Evolutionary conservation across 2,329 filamentous ascomycete species (phyloP).

Genomic region (Fusarium brevicatenulatum): DNA sequence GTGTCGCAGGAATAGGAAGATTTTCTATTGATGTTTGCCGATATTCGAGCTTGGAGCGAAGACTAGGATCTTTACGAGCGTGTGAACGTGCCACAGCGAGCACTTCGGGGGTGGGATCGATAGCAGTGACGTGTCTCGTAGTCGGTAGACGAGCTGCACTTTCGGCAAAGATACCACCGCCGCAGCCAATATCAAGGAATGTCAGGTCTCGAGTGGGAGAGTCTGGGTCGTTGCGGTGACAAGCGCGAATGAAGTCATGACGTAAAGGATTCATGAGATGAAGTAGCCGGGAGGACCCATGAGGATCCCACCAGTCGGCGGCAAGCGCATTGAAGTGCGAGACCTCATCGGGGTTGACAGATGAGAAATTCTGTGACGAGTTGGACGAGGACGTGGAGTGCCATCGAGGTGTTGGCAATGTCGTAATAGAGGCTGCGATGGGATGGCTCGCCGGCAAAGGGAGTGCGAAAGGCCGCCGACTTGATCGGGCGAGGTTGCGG

Average conservation of each 20-base stretch:
- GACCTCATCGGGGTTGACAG: constrained; percentile 88
- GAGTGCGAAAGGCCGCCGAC: constrained; percentile 8
- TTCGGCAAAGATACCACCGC: constrained; percentile 96
- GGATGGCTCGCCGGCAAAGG: constrained; percentile 11
- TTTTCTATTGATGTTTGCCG: constrained; percentile 80
- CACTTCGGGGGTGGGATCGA: constrained; percentile 81
- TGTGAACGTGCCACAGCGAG: constrained; percentile 80
- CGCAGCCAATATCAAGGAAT: constrained; percentile 94
- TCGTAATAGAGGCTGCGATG: background rate
- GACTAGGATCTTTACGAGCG: constrained; percentile 75
- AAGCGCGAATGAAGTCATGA: constrained; percentile 87
- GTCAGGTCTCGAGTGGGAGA: constrained; percentile 57
- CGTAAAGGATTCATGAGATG: constrained; percentile 98
- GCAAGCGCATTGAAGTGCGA: constrained; percentile 95
- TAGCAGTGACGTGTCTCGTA: constrained; percentile 74
- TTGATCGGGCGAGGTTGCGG: constrained; percentile 32
- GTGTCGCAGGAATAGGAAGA: constrained; percentile 57
- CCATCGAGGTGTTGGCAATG: constrained; percentile 23
- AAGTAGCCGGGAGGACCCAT: constrained; percentile 89
- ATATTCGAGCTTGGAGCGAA: constrained; percentile 75
- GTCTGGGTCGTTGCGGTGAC: constrained; percentile 66
- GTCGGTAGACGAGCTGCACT: constrained; percentile 75
- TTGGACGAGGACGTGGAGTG: constrained; percentile 34
- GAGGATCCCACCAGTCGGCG: constrained; percentile 95
- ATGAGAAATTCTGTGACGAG: constrained; percentile 60